A percentile compares a stretch with the other conserved stretches of the same genome.
Conservation (phyloP, 2,329 filamentous ascomycete genomes). For the Neoarthrinium moseri region DNA sequence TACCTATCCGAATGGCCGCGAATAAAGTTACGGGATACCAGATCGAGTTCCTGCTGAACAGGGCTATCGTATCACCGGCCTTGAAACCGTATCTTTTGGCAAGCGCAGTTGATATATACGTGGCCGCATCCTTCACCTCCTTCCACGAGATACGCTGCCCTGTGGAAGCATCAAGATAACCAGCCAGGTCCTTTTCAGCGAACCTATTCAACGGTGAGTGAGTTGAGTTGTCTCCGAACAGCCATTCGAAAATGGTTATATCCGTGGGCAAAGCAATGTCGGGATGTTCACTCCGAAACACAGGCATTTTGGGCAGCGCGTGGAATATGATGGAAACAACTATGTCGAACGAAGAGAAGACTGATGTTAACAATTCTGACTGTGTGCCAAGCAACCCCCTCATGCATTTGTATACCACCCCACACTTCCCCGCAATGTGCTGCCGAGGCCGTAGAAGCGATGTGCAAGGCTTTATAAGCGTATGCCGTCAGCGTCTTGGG, state of each 20-base stretch:
- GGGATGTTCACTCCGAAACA: neutral
- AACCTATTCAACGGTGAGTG: conserved; percentile 19
- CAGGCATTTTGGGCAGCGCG: conserved; percentile 4
- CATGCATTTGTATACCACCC: no score
- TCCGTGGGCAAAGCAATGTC: conserved; percentile 8
- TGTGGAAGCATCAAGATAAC: conserved; percentile 49
- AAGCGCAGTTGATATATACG: conserved; percentile 59
- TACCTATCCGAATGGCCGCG: conserved; percentile 43
- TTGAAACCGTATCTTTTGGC: conserved; percentile 53
- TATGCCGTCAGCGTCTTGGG: no score
- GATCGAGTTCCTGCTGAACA: conserved; percentile 65
- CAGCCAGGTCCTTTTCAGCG: conserved; percentile 20
- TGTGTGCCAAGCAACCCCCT: no score
- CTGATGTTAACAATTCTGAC: no score
- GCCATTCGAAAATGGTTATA: conserved; percentile 23
- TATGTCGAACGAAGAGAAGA: no score
- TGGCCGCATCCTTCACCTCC: conserved; percentile 57
- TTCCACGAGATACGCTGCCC: conserved; percentile 56
- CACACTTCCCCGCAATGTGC: no score
- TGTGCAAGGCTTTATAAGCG: no score
- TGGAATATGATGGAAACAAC: no score
- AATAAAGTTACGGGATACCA: conserved; percentile 66
- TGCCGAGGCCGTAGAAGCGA: no score
- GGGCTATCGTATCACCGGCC: conserved; percentile 53
- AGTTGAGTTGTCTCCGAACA: conserved; percentile 18